Base-by-base conservation (phyloP, 768 basidiomycete species). In the Boletales sp. region DNA sequence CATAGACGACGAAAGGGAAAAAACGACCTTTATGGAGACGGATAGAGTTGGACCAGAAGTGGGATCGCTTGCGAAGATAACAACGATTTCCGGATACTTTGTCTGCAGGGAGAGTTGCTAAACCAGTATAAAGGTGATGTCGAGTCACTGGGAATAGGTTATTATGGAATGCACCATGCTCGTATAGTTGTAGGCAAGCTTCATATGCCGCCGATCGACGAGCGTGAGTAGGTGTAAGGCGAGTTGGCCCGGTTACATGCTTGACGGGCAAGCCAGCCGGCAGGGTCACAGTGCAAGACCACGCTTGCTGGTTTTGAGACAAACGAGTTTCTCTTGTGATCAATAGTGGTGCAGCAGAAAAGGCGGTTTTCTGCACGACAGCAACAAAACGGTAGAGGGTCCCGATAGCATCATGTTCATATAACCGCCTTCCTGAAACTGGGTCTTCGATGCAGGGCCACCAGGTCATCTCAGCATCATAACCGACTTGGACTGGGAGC, bases 21-120 rank as follows among this genome's bases (percentile, higher is more conserved):
- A 61, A 21, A 57, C 53, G 30, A 53, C 45, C 34, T 27, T 53
- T n/a, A 52, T 58, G 15, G 61, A 52, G 50, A 46, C 60, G 61
- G 56, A 43, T 58, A 50, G 71, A 63, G 55, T 80, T 78, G 12
- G 54, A 53, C 90, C 90, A 91, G 61, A 92, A 88, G 35, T 73
- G 67, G n/a, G 89, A 80, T 40, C 62, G 66, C 64, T 79, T 85
- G 52, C 78, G 75, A 12, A 69, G 64, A 68, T 90, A 87, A 44
- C 72, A 68, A 35, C 77, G 74, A 12, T 78, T 76, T 10, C 82
- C 81, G 37, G 67, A 57, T 4, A 54, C 45, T 48, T 69, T 71
- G 31, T 62, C 54, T 15, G 66, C 60, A 12, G 52, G 48, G 37
- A 65, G 50, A 37, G 45, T 29, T 31, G 42, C 40, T 19, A 54